Evolutionary conservation across 768 basidiomycete genomes (phyloP), one percentile per base, ranked within the genome.

Genomic region (Cystofilobasidium macerans): DNA sequence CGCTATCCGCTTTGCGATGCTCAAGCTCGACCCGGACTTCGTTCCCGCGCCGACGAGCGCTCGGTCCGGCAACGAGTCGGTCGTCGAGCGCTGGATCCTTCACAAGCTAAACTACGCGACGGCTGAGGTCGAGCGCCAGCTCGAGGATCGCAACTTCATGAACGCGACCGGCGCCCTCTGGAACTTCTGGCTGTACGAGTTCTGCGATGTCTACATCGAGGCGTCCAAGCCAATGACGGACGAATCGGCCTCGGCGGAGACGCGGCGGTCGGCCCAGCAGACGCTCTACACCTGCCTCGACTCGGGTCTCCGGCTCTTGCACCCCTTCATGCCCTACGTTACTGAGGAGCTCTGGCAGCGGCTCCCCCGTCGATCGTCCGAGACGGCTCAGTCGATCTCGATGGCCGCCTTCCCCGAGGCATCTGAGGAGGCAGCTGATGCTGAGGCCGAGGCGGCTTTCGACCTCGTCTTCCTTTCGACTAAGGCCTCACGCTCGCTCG

Each of bases 151-250:
- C 53, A 93, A 93, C 74, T 98, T 99, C 79, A 91, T 94, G 86
- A 80, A 81, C 22, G 95, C 92, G 0, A 94, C 95, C 0, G 85
- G 81, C 3, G 80, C 84, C 0, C 86, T 83, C 0, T 84, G 98
- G 78, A 89, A 89, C 72, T 98, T 95, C 80, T 99, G 95, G 94
- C 77, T 99, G 43, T 93, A 98, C 75, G 94, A 99, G 76, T 80
- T 98, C n/a, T 99, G 95, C 74, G 95, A 99, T 74, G 92, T 99
- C 30, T 99, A 93, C 78, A 97, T 99, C 70, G 94, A 99, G 82
- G 95, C 90, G 3, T 95, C 94, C 85, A 99, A 99, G 76, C 90
- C 92, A 12, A 89, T 97, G 84, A 90, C 91, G 1, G 93, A 95
- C 70, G 83, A 85, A 28, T 80, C 83, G 4, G 83, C 85, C 0